Evolutionary conservation across 2,329 filamentous ascomycete genomes (phyloP).

Genomic region (Penicillium sp.): DNA sequence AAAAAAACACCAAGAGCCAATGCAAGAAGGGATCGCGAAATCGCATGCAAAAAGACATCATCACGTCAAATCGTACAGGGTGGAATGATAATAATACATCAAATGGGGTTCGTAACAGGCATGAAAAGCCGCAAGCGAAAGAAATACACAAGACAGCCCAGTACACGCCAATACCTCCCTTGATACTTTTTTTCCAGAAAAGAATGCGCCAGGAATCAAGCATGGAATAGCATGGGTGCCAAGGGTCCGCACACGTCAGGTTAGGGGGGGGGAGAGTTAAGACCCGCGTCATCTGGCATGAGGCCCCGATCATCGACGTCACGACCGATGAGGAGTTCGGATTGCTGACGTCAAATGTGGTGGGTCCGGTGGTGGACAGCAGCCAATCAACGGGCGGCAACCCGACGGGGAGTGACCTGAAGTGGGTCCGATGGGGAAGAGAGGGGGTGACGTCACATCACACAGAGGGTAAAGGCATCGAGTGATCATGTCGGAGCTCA

Average conservation of each 20-base stretch:
- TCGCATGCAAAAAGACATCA: conserved; percentile 1
- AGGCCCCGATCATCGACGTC: conserved; percentile 18
- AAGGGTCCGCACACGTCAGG: conserved; percentile 20
- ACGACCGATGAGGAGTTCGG: conserved; percentile 1
- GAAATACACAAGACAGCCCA: conserved; percentile 13
- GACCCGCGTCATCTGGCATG: conserved; percentile 15
- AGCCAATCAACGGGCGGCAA: too few relatives aligned
- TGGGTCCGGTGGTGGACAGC: not conserved
- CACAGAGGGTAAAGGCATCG: too few relatives aligned
- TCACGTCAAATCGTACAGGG: conserved; percentile 16
- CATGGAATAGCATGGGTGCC: conserved; percentile 1
- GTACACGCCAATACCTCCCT: conserved; percentile 13
- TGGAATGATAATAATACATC: conserved; percentile 21
- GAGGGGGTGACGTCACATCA: conserved; percentile 15
- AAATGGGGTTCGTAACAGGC: conserved; percentile 19
- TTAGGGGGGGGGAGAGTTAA: not conserved
- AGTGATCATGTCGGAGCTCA: conserved; percentile 15
- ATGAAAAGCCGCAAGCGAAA: conserved; percentile 20
- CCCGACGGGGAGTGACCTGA: conserved; percentile 4
- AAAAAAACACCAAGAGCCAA: not conserved
- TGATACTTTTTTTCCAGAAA: conserved; percentile 1
- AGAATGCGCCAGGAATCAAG: conserved; percentile 9
- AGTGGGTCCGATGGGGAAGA: not conserved
- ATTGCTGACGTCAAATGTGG: conserved; percentile 11
- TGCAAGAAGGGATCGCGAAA: not conserved